These are phyloP conservation scores for Obba rivulosa DNA, from an alignment of 768 basidiomycete genomes.

Conservation along the genomic window DNA sequence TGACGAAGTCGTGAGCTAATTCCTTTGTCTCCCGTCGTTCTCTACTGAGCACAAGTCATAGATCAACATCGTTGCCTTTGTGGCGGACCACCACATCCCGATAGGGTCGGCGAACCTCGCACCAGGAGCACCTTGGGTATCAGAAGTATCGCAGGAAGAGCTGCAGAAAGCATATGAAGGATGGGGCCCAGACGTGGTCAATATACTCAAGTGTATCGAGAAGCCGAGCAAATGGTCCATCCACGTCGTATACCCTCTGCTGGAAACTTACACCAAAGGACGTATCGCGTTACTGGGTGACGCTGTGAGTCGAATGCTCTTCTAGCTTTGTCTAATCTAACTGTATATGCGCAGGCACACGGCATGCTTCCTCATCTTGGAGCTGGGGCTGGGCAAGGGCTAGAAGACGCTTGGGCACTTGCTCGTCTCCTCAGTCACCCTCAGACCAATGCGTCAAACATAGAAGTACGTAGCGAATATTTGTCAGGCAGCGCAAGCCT, in stretches of 20 bases:
- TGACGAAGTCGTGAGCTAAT: conserved; percentile 30
- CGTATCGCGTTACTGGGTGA: conserved; percentile 50
- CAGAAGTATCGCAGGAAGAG: conserved; percentile 35
- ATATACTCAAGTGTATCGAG: conserved; percentile 37
- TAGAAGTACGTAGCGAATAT: conserved; percentile 30
- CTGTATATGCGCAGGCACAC: conserved; percentile 34
- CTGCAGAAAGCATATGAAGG: conserved; percentile 37
- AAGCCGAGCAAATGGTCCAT: conserved; percentile 48
- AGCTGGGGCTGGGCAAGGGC: conserved; percentile 53
- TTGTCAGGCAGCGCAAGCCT: too few species aligned
- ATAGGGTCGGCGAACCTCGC: conserved; percentile 12
- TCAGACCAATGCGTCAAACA: conserved; percentile 30
- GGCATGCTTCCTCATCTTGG: conserved; percentile 57
- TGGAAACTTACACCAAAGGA: conserved; percentile 38
- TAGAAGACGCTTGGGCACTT: conserved; percentile 50
- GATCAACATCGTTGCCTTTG: conserved; percentile 43
- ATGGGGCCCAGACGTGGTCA: conserved; percentile 41
- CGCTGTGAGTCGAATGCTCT: conserved; percentile 22
- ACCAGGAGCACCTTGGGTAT: conserved; percentile 31
- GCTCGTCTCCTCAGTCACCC: conserved; percentile 41
- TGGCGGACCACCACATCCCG: conserved; percentile 24
- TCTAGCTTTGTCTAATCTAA: not conserved
- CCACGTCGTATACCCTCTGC: conserved; percentile 41
- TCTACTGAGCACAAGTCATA: conserved; percentile 11
- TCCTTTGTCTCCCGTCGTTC: not conserved